Conservation (phyloP, 768 basidiomycete genomes). For the Gautieria morchelliformis region DNA sequence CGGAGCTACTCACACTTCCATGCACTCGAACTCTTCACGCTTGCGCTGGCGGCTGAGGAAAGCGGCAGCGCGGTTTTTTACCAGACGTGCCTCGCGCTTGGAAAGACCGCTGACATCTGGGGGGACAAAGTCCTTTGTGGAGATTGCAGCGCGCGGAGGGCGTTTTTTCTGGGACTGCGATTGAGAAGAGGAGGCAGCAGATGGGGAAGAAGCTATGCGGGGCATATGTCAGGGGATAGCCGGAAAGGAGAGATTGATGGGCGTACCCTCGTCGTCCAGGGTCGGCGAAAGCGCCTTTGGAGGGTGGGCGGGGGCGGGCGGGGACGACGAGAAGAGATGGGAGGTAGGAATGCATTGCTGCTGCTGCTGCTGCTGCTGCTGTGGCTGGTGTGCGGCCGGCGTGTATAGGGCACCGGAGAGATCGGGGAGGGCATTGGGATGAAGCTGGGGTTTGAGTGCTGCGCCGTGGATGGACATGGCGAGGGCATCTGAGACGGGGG, state of each 20-base stretch:
- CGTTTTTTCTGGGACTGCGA: conserved; percentile 28
- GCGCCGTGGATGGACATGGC: conserved; percentile 6
- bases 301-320: neutral
- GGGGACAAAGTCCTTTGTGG: conserved; percentile 76
- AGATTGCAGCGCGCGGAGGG: conserved; percentile 32
- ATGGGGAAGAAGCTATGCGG: conserved; percentile 7
- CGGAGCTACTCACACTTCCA: conserved; percentile 70
- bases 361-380: conserved; percentile 4
- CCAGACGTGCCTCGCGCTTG: conserved; percentile 85
- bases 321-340: conserved; percentile 4
- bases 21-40: conserved; percentile 83
- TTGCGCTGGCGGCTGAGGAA: conserved; percentile 88
- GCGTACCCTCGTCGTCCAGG: neutral
- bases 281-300: neutral
- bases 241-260: neutral
- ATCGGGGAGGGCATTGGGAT: neutral
- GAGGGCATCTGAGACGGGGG: conserved; percentile 1
- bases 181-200: conserved; percentile 8
- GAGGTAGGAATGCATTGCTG: conserved; percentile 9
- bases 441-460: conserved; percentile 6
- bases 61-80: conserved; percentile 88
- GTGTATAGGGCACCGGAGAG: neutral
- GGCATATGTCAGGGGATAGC: neutral
- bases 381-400: neutral
- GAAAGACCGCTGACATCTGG: conserved; percentile 81